phyloP scores from a whole-genome alignment of 2,329 filamentous ascomycete species.

The Pseudofabraea citricarpa region DNA sequence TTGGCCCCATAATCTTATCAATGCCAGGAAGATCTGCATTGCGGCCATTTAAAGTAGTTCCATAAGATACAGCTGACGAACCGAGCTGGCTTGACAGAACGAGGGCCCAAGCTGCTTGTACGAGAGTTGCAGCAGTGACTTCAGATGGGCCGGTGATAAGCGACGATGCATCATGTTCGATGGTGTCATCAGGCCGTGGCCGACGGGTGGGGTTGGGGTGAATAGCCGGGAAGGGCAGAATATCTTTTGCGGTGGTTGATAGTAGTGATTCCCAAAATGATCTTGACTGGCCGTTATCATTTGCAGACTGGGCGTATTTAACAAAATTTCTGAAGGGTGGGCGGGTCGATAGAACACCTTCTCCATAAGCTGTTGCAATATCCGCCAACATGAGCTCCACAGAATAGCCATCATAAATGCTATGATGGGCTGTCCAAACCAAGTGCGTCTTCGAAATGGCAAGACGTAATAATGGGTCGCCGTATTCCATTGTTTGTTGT shows the following conservation, averaged over 20 bases:
- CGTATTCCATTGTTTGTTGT: background rate
- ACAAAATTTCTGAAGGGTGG: no score
- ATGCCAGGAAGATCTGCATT: conserved; percentile 30
- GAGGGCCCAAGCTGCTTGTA: conserved; percentile 34
- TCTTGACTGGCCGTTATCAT: no score
- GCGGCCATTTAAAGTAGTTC: conserved; percentile 22
- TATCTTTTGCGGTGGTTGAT: no score
- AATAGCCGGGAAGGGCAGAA: no score
- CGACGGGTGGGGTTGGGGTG: no score
- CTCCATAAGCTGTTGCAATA: no score
- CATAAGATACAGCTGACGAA: conserved; percentile 28
- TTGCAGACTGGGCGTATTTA: no score
- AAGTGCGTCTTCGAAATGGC: background rate
- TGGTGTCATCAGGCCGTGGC: no score
- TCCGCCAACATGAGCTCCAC: background rate
- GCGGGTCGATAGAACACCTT: no score
- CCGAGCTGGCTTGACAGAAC: conserved; percentile 31
- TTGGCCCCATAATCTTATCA: conserved; percentile 31
- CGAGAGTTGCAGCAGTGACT: conserved; percentile 36
- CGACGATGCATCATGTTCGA: no score
- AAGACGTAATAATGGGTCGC: background rate
- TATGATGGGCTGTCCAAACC: conserved; percentile 1
- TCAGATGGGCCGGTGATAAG: background rate
- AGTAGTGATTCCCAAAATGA: no score
- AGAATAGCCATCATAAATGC: conserved; percentile 3